A percentile compares a stretch with the other conserved stretches of the same genome.
Evolutionary conservation across 352 stramenopile species (phyloP).

Genomic region (Discostella stelligera): DNA sequence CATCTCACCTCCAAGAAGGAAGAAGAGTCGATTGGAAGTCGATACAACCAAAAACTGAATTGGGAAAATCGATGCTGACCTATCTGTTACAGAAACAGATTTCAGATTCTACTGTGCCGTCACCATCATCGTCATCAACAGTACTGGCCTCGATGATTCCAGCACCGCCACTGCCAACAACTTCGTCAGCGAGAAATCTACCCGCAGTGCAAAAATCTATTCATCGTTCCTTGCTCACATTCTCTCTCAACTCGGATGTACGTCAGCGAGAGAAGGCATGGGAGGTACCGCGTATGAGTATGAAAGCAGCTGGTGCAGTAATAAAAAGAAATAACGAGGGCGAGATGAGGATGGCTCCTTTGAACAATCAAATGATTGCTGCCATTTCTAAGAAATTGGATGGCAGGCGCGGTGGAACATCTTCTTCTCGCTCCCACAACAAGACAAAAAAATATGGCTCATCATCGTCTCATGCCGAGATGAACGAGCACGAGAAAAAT

Average conservation of each 20-base stretch:
- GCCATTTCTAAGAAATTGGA: slow-evolving; percentile 23
- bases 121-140: slow-evolving; percentile 8
- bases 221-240: slow-evolving; percentile 44
- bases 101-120: too few species aligned
- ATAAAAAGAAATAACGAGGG: too few species aligned
- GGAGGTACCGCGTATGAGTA: slow-evolving; percentile 53
- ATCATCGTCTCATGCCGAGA: slow-evolving; percentile 1
- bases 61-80: slow-evolving; percentile 33
- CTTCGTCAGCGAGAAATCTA: slow-evolving; percentile 26
- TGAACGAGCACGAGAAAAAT: background rate
- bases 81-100: slow-evolving; percentile 41
- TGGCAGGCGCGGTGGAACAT: slow-evolving; percentile 2
- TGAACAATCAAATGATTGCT: slow-evolving; percentile 37
- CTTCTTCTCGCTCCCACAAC: background rate
- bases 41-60: slow-evolving; percentile 30
- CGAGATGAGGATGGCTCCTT: slow-evolving; percentile 17
- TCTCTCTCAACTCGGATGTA: slow-evolving; percentile 53
- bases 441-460: slow-evolving; percentile 4
- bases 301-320: slow-evolving; percentile 8
- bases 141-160: too few species aligned
- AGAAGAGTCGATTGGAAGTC: slow-evolving; percentile 18
- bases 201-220: slow-evolving; percentile 34
- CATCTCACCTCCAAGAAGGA: slow-evolving; percentile 9
- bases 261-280: slow-evolving; percentile 38
- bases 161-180: background rate